These are phyloP conservation scores for Pseudogymnoascus sp. DNA, from an alignment of 2,329 filamentous ascomycete species.

Conservation along the genomic window DNA sequence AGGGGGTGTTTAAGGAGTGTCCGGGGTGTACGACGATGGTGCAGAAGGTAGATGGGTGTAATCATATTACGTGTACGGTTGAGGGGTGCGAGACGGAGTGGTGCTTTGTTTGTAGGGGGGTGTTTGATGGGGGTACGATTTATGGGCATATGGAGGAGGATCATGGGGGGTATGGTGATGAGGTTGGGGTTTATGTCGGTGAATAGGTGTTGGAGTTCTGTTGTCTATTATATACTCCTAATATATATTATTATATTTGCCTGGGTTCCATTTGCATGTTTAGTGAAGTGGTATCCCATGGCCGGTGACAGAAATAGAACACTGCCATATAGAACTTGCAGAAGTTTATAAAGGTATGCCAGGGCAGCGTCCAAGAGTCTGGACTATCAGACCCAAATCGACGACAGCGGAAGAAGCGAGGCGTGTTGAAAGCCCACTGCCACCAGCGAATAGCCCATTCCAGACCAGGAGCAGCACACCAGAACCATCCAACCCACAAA, in stretches of 20 bases:
- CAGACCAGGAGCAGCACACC: not conserved
- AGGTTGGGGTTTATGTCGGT: not conserved
- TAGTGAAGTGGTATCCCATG: too few relatives aligned
- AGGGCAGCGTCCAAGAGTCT: not conserved
- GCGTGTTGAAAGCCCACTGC: not conserved
- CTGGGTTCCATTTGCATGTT: not conserved
- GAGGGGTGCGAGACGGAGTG: constrained; percentile 29
- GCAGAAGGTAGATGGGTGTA: not conserved
- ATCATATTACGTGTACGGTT: constrained; percentile 31
- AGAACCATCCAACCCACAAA: not conserved
- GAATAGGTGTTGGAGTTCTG: not conserved
- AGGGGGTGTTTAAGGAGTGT: not conserved
- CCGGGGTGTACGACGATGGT: not conserved
- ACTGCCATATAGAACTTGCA: too few relatives aligned
- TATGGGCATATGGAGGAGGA: constrained; percentile 31
- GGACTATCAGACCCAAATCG: not conserved
- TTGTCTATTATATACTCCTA: not conserved
- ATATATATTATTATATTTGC: not conserved
- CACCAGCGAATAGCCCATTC: not conserved
- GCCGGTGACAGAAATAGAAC: too few relatives aligned
- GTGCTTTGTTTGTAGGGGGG: constrained; percentile 34
- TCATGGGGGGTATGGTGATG: constrained; percentile 25
- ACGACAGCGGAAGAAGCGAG: too few relatives aligned
- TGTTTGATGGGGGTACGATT: constrained; percentile 22
- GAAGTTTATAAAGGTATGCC: too few relatives aligned